Conservation (phyloP, 495 filamentous ascomycete genomes). For the Aspergillus baeticus region DNA sequence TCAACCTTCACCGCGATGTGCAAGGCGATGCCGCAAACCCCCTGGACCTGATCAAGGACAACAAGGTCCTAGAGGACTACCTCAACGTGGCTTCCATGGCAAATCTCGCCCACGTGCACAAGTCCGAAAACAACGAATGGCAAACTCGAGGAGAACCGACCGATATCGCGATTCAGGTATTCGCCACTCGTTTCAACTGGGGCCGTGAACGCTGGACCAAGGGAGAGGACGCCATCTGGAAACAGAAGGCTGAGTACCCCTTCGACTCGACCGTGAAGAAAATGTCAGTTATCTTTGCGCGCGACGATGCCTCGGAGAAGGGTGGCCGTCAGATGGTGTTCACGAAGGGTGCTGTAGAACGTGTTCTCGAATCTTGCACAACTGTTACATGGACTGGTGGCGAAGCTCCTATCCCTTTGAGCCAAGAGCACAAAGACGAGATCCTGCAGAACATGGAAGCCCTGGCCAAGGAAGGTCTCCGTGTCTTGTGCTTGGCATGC, state of each 20-base stretch:
- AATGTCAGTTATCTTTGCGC: constrained; percentile 63
- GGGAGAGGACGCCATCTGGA: constrained; percentile 53
- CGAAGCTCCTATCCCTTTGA: constrained; percentile 35
- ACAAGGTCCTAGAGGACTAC: constrained; percentile 47
- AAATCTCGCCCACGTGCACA: constrained; percentile 60
- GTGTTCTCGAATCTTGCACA: constrained; percentile 68
- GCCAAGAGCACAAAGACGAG: constrained; percentile 40
- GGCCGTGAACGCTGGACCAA: constrained; percentile 51
- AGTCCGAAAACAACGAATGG: constrained; percentile 51
- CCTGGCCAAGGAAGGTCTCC: constrained; percentile 62
- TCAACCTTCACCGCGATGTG: constrained; percentile 28
- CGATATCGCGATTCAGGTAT: constrained; percentile 70
- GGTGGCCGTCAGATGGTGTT: constrained; percentile 49
- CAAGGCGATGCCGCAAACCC: constrained; percentile 26
- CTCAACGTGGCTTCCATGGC: constrained; percentile 63
- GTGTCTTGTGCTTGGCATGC: constrained; percentile 62
- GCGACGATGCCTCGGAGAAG: constrained; percentile 25
- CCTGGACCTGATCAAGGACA: constrained; percentile 39
- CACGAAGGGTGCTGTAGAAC: constrained; percentile 80
- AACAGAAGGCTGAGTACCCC: constrained; percentile 58
- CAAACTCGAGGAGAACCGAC: constrained; percentile 65
- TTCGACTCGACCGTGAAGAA: constrained; percentile 70
- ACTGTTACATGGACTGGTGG: constrained; percentile 44
- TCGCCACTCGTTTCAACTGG: constrained; percentile 62
- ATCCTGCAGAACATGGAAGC: constrained; percentile 65